Percentiles rank a stretch among this genome's conserved stretches.
Conservation (phyloP, 2,329 filamentous ascomycete species). For the Ambrosiella xylebori region DNA sequence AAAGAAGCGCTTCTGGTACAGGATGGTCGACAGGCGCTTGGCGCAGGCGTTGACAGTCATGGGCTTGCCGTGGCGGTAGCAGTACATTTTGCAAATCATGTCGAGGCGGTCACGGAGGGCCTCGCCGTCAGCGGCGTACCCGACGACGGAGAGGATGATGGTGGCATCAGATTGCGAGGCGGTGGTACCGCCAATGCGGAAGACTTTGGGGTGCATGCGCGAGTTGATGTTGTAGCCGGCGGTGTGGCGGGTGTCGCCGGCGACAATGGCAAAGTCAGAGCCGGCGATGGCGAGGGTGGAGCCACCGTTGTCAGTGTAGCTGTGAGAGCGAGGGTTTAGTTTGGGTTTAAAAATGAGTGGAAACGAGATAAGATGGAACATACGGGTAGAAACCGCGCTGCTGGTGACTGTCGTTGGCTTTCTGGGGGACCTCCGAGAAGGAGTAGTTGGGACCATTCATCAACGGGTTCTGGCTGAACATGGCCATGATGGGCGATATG, state of each 20-base stretch:
- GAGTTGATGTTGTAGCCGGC: conserved; percentile 99
- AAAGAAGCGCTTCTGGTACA: conserved; percentile 97
- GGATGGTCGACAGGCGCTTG: conserved; percentile 82
- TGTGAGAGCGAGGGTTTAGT: conserved; percentile 21
- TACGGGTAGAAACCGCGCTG: conserved; percentile 90
- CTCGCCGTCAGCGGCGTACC: conserved; percentile 87
- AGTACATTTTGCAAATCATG: conserved; percentile 95
- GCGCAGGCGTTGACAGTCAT: conserved; percentile 92
- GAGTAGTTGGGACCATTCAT: conserved; percentile 55
- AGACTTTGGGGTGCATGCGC: conserved; percentile 85
- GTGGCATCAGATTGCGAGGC: conserved; percentile 69
- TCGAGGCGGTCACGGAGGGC: conserved; percentile 89
- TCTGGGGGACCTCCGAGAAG: conserved; percentile 42
- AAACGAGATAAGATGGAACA: conserved; percentile 18
- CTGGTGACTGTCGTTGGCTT: conserved; percentile 34
- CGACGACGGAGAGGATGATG: conserved; percentile 83
- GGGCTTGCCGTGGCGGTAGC: conserved; percentile 90
- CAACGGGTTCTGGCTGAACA: conserved; percentile 54
- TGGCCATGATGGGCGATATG: conserved; percentile 32
- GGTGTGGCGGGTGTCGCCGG: conserved; percentile 89
- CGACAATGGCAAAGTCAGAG: conserved; percentile 86
- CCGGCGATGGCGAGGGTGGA: conserved; percentile 91
- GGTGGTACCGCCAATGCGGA: conserved; percentile 86
- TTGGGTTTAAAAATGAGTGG: not conserved
- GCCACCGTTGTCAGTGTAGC: conserved; percentile 95